Conservation (phyloP, 257 asterid genomes). For the Rauvolfia tetraphylla region DNA sequence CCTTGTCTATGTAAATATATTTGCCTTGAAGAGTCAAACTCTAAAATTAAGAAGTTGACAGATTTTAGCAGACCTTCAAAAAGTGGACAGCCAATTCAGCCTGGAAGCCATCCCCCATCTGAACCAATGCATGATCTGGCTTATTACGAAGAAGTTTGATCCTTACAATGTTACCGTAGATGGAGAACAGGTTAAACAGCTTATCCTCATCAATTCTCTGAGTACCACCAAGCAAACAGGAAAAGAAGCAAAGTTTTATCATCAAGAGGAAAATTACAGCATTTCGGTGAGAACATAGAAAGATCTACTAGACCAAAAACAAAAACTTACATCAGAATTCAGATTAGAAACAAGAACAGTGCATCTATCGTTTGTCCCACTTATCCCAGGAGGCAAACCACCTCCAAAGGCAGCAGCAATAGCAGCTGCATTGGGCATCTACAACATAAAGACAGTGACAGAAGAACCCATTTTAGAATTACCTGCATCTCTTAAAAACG, state of each 20-base stretch:
- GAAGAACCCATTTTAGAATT: not conserved
- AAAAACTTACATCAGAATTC: slow-evolving; percentile 70
- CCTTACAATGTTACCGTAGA: slow-evolving; percentile 87
- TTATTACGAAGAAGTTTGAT: slow-evolving; percentile 92
- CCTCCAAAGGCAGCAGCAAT: slow-evolving; percentile 97
- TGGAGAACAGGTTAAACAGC: slow-evolving; percentile 89
- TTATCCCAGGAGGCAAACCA: slow-evolving; percentile 90
- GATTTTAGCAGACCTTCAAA: slow-evolving; percentile 55
- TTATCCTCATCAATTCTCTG: slow-evolving; percentile 91
- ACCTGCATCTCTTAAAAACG: not conserved
- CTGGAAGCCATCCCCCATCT: slow-evolving; percentile 99
- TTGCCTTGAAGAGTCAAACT: not conserved
- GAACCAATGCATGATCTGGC: slow-evolving; percentile 94
- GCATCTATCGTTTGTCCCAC: slow-evolving; percentile 92
- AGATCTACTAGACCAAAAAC: not conserved
- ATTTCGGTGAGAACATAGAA: not conserved
- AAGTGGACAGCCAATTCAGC: slow-evolving; percentile 98
- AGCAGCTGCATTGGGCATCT: slow-evolving; percentile 95
- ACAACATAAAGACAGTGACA: slow-evolving; percentile 6
- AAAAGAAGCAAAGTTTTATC: slow-evolving; percentile 3
- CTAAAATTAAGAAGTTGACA: not conserved
- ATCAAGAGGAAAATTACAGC: not conserved
- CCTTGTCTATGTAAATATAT: not conserved
- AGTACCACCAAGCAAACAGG: slow-evolving; percentile 23
- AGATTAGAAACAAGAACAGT: slow-evolving; percentile 88